Base-by-base conservation (phyloP, 768 basidiomycete species). In the Mycena alexandri region DNA sequence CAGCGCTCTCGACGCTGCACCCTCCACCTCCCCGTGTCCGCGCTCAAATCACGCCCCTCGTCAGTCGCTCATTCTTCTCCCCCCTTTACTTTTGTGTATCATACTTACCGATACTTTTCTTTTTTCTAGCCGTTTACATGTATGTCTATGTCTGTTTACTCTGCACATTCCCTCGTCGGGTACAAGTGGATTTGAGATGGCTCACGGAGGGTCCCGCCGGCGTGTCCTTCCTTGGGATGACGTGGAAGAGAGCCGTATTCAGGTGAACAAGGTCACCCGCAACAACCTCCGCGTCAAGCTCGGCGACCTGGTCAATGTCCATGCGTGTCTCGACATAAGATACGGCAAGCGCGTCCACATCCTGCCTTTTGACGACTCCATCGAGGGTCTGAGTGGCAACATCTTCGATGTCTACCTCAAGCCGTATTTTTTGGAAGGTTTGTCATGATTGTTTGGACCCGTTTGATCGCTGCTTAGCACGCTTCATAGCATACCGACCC, bases 211-310 rank as follows among this genome's bases (percentile, higher is more conserved):
- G n/a, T n/a, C n/a, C n/a, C n/a, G n/a, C n/a, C n/a, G n/a, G n/a
- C n/a, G n/a, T n/a, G n/a, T n/a, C 75, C 80, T 99, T 75, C 93
- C 92, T 75, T 93, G 93, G 44, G 98, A 99, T 75, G 95, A 97
- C 68, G 94, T 99, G 68, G 98, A 98, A 74, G 98, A 99, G 80
- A 97, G 98, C 64, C 94, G 94, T 78, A 96, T 99, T 70, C 96
- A 98, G 75, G 84, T 99, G 82, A 99, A 99, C 90, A 99, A 99
- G 81, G 98, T 99, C 38, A 97, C 98, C 19, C 94, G 98, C 64
- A 97, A 98, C 84, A 99, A 99, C 82, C 82, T 99, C 52, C 94
- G 97, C 61, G 95, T 99, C 73, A 99, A 98, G 84, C 90, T 99
- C 47, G 97, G 94, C 46, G 98, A 99, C 79, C 86, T 99, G 61